These are phyloP conservation scores for Periconia digitata DNA, from an alignment of 2,329 filamentous ascomycete genomes.

Conservation along the genomic window DNA sequence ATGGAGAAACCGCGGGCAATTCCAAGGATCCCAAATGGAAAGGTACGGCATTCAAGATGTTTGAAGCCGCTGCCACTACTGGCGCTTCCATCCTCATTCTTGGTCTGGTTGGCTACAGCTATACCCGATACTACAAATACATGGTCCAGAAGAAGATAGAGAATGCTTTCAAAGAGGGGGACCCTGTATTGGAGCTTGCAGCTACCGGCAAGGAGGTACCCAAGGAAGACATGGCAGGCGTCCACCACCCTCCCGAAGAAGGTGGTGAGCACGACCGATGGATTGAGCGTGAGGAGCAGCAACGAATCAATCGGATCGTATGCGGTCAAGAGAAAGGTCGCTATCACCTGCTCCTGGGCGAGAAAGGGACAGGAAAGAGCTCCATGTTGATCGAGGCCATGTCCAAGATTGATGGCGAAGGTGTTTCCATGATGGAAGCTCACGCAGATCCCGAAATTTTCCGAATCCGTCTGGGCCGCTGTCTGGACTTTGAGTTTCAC, in stretches of 20 bases:
- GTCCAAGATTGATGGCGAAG: slow-evolving; percentile 86
- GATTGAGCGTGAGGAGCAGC: slow-evolving; percentile 82
- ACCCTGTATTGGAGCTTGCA: slow-evolving; percentile 77
- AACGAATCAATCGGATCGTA: slow-evolving; percentile 79
- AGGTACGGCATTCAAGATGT: slow-evolving; percentile 53
- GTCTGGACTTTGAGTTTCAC: slow-evolving; percentile 93
- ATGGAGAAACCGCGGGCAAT: slow-evolving; percentile 18
- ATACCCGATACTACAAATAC: slow-evolving; percentile 72
- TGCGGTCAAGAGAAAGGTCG: slow-evolving; percentile 72
- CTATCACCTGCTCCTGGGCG: slow-evolving; percentile 89
- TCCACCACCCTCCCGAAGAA: slow-evolving; percentile 36
- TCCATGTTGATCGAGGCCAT: slow-evolving; percentile 96
- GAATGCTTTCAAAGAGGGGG: slow-evolving; percentile 86
- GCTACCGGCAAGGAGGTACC: slow-evolving; percentile 39
- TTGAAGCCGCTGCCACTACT: slow-evolving; percentile 54
- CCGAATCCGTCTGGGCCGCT: slow-evolving; percentile 86
- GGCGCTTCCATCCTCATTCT: slow-evolving; percentile 54
- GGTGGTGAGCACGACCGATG: slow-evolving; percentile 67
- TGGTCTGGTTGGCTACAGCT: slow-evolving; percentile 50
- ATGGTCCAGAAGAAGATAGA: slow-evolving; percentile 91
- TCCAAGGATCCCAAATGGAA: slow-evolving; percentile 33
- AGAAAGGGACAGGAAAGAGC: slow-evolving; percentile 95
- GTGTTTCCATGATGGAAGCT: slow-evolving; percentile 93
- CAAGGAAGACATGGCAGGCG: slow-evolving; percentile 20
- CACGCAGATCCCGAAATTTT: slow-evolving; percentile 96